These are phyloP conservation scores for Nematodospora valgi DNA, from an alignment of 805 yeast species.

Conservation along the genomic window DNA sequence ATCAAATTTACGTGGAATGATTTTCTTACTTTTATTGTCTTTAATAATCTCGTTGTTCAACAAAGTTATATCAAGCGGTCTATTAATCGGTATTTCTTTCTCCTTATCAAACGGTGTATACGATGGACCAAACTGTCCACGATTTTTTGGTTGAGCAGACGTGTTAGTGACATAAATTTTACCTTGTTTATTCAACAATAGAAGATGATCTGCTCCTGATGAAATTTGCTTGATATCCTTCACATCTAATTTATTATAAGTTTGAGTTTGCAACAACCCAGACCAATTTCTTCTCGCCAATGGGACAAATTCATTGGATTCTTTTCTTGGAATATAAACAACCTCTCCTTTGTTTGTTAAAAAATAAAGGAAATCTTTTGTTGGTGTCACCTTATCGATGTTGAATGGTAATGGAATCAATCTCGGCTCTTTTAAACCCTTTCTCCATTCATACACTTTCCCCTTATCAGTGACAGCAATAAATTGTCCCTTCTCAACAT, in stretches of 20 bases:
- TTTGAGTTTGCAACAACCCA: conserved; percentile 12
- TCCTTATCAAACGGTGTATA: conserved; percentile 62
- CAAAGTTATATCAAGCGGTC: conserved; percentile 48
- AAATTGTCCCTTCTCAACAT: conserved; percentile 42
- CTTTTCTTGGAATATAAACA: conserved; percentile 26
- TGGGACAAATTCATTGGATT: conserved; percentile 14
- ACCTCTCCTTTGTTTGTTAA: conserved; percentile 38
- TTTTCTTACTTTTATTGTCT: conserved; percentile 16
- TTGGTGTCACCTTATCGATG: conserved; percentile 13
- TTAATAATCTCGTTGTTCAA: conserved; percentile 46
- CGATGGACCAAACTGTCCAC: conserved; percentile 85
- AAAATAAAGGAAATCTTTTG: conserved; percentile 44
- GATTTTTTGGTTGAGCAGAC: conserved; percentile 41
- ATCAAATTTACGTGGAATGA: conserved; percentile 43
- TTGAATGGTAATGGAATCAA: conserved; percentile 25
- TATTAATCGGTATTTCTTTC: conserved; percentile 21
- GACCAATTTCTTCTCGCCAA: conserved; percentile 20
- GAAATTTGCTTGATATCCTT: conserved; percentile 42
- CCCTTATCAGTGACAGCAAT: conserved; percentile 70
- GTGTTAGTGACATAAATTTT: conserved; percentile 63
- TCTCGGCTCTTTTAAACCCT: conserved; percentile 28
- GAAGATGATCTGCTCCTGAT: conserved; percentile 66
- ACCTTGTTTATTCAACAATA: conserved; percentile 58
- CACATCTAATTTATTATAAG: conserved; percentile 8
- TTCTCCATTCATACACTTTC: conserved; percentile 71